Base-by-base conservation (phyloP, 2,329 filamentous ascomycete genomes). In the Cladobotryum protrusum region DNA sequence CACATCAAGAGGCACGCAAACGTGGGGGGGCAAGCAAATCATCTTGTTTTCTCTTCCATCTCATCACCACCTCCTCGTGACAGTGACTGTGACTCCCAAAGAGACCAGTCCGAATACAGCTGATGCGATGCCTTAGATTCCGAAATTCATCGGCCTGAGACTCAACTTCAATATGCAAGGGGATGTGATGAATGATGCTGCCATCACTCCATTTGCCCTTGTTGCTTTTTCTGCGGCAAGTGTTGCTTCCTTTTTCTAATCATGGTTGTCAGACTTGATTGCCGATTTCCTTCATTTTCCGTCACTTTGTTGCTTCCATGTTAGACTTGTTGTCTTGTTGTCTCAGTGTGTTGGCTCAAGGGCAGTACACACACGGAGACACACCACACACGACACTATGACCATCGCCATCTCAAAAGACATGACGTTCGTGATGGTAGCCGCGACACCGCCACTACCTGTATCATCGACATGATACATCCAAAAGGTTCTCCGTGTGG, bases 121-220 rank as follows among this genome's bases (percentile, higher is more conserved):
- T 19, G 6, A 11, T 13, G 13, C 42, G 7, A 44, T 8, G 17
- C 32, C 42, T 18, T 18, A 3, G 18, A 13, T 14, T 15, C 42
- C 24, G 42, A 44, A 44, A 44, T 32, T 34, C 42, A 34, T 44
- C 42, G 42, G 42, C 42, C 42, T 33, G n/a, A 33, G 20, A 8
- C 8, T n/a, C 15, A 33, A 33, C 42, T 29, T 13, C 20, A 34
- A 24, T 18, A 14, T 19, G 40, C n/a, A 42, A 20, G 13, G 17
- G n/a, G 15, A 42, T 42, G 40, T 42, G 24, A 42, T 20, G 40
- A 19, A 42, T 8, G 12, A 42, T 5, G 14, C 15, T 17, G 19
- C 40, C 40, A 29, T 44, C 32, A 13, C 42, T 44, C 24, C 11
- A 29, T 29, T 29, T 29, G 24, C 24, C 24, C 24, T 29, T 29